A percentile compares a stretch with the other conserved stretches of the same genome.
Conservation (phyloP, 176 grass and related monocot species). For the bread wheat (Triticum aestivum) region IWGSC_CS_RefSeq_v2.1 NC_057799.1:133771928-133772427, state of each 20-base stretch:
- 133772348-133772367: not conserved
- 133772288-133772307: not conserved
- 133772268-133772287: not conserved
- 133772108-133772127: not conserved
- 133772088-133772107: not conserved
- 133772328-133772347: not conserved
- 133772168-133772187: not conserved
- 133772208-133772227: not conserved
- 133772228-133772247: not conserved
- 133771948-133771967: not conserved
- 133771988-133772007: not conserved
- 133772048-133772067: not conserved
- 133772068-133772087: not conserved
- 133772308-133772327: not conserved
- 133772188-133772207: not conserved
- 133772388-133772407: not conserved
- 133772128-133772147: not conserved
- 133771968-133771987: not conserved
- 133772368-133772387: not conserved
- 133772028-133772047: not conserved
- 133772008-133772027: not conserved
- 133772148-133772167: not conserved
- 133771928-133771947: conserved; percentile 13
- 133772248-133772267: not conserved
- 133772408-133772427: not conserved